These are phyloP conservation scores for Diplotaxis tenuifolia DNA, from an alignment of 345 rosid species.

Conservation along the genomic window DNA sequence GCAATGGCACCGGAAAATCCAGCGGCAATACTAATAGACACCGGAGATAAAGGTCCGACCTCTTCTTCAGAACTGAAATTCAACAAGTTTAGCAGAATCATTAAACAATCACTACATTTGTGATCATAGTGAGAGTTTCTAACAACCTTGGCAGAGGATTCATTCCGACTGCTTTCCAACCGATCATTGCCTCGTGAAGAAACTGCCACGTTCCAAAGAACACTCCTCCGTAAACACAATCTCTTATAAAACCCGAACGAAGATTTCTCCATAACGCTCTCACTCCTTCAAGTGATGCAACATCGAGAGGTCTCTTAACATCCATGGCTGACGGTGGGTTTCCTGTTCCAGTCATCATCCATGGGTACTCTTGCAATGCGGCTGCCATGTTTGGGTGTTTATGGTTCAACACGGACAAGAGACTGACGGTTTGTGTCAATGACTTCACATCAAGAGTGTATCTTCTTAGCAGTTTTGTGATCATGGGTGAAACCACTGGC, in stretches of 20 bases:
- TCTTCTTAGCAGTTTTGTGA: constrained; percentile 52
- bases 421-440: constrained; percentile 57
- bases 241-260: constrained; percentile 73
- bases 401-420: constrained; percentile 66
- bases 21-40: constrained; percentile 70
- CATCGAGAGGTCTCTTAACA: constrained; percentile 57
- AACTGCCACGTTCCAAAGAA: constrained; percentile 92
- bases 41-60: constrained; percentile 68
- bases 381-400: constrained; percentile 63
- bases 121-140: background rate
- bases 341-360: constrained; percentile 98
- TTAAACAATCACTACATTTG: background rate
- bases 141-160: constrained; percentile 75
- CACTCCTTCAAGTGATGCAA: constrained; percentile 82
- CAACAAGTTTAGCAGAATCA: constrained; percentile 18
- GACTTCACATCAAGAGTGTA: constrained; percentile 62
- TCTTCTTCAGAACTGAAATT: constrained; percentile 65
- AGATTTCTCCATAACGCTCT: constrained; percentile 79
- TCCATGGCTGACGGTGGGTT: constrained; percentile 71
- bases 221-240: constrained; percentile 71
- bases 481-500: constrained; percentile 41
- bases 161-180: constrained; percentile 92
- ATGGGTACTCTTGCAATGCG: constrained; percentile 74
- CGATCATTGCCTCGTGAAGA: constrained; percentile 61
- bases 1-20: constrained; percentile 78